A percentile compares a stretch with the other conserved stretches of the same genome.
Conservation (phyloP, 2,329 filamentous ascomycete species). For the Fusarium illudens region DNA sequence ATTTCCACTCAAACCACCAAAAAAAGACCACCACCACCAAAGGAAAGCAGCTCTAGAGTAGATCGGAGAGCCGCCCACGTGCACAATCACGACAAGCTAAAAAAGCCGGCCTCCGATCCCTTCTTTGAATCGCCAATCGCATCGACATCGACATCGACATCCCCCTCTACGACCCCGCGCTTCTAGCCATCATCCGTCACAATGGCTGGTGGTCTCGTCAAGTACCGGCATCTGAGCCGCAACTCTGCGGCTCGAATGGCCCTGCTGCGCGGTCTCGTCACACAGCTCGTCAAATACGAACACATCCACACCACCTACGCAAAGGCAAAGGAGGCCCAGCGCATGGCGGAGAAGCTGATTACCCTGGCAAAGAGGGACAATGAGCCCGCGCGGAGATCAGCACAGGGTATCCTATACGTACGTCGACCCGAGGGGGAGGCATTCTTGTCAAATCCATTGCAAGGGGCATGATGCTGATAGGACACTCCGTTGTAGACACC, state of each 20-base stretch:
- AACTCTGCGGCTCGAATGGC: slow-evolving; percentile 88
- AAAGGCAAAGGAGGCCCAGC: slow-evolving; percentile 97
- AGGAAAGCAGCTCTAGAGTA: slow-evolving; percentile 16
- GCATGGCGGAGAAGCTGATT: slow-evolving; percentile 91
- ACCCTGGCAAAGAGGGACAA: slow-evolving; percentile 94
- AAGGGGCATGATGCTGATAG: slow-evolving; percentile 16
- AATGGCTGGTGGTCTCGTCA: slow-evolving; percentile 88
- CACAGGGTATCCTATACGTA: slow-evolving; percentile 88
- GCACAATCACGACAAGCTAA: slow-evolving; percentile 9
- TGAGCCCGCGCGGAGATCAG: slow-evolving; percentile 77
- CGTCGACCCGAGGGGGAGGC: slow-evolving; percentile 45
- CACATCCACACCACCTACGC: slow-evolving; percentile 93
- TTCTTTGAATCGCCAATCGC: not conserved
- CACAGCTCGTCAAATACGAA: slow-evolving; percentile 92
- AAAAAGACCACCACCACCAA: slow-evolving; percentile 26
- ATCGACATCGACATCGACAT: not conserved
- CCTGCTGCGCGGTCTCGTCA: slow-evolving; percentile 93
- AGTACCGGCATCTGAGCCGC: slow-evolving; percentile 89
- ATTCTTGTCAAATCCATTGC: not conserved
- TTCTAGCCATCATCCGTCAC: slow-evolving; percentile 30
- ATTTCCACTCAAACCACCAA: slow-evolving; percentile 43
- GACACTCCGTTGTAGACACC: slow-evolving; percentile 62
- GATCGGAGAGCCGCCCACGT: slow-evolving; percentile 21
- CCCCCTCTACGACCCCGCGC: not conserved
- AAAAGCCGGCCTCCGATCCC: not conserved